Base-by-base conservation (phyloP, 108 stramenopile species). In the Phaeodactylum tricornutum region DNA sequence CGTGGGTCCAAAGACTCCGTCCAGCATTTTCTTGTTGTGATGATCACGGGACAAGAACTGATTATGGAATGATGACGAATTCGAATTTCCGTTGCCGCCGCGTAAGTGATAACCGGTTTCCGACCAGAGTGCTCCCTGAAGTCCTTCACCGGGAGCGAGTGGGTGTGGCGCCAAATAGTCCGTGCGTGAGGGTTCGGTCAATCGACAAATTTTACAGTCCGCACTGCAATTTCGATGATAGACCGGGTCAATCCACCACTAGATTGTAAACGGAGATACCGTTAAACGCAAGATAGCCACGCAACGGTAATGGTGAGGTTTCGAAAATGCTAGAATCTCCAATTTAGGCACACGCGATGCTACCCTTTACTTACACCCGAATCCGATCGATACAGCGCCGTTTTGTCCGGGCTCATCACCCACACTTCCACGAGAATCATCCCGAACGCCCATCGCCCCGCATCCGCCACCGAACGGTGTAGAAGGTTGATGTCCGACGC, bases 371-470 rank as follows among this genome's bases (percentile, higher is more conserved):
- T n/a, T n/a, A n/a, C n/a, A 32, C 59, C 59, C 7, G 29, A 24
- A 11, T 47, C 29, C 1, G 70, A 67, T 15, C 74, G 66, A 22
- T 8, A 38, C 41, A 76, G 39, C 0, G 36, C 29, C 11, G 53
- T 64, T 14, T 55, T 42, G 27, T 51, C 59, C 9, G 36, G 43
- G 29, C 34, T 55, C 26, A 71, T 6, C 3, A 68, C 49, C 74
- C 74, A 76, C 23, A 71, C 67, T 43, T 76, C 74, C 12, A 72
- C 50, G 24, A 69, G 56, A 25, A 72, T 47, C 29, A 38, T 45
- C 8, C 74, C 74, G 34, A 42, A 76, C 20, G 70, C 65, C 49
- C 67, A 62, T 12, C 55, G 47, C 15, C 66, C 70, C 3, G 74
- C 66, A 55, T 71, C 74, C 14, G 19, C 32, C 0, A 74, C 43